Conservation (phyloP, 345 rosid genomes). For the Sisymbrium irio region DNA sequence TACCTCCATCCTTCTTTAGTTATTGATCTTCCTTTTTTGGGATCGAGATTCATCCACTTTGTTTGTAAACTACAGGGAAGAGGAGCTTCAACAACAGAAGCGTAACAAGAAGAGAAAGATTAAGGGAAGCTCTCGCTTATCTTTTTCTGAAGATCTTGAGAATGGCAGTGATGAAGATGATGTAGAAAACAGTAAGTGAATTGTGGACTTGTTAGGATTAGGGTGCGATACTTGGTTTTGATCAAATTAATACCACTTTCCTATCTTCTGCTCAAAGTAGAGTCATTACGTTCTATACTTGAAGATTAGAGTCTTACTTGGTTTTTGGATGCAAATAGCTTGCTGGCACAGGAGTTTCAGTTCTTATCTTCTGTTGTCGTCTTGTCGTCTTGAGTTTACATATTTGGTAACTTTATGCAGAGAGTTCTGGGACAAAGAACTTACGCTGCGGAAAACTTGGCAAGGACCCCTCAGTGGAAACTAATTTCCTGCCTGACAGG, state of each 20-base stretch:
- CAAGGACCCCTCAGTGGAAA: constrained; percentile 96
- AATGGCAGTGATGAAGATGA: constrained; percentile 80
- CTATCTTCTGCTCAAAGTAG: background rate
- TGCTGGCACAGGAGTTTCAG: background rate
- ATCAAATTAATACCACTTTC: background rate
- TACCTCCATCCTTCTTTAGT: background rate
- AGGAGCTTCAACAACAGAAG: constrained; percentile 81
- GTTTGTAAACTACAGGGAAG: constrained; percentile 56
- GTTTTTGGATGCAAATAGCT: constrained; percentile 13
- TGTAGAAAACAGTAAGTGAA: constrained; percentile 44
- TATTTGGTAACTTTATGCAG: constrained; percentile 31
- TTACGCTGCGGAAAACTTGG: constrained; percentile 64
- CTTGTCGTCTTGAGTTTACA: background rate
- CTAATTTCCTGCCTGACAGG: constrained; percentile 98
- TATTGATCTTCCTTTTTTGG: background rate
- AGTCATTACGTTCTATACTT: background rate
- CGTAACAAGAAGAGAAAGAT: constrained; percentile 86
- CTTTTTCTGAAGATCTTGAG: constrained; percentile 84
- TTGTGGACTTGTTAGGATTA: background rate
- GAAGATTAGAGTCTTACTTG: background rate
- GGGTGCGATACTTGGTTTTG: background rate
- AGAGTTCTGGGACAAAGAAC: constrained; percentile 38
- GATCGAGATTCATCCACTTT: background rate
- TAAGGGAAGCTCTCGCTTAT: constrained; percentile 70
- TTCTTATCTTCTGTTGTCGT: background rate